These are phyloP conservation scores for Brettanomyces nanus DNA, from an alignment of 805 yeast genomes.

Conservation along the genomic window DNA sequence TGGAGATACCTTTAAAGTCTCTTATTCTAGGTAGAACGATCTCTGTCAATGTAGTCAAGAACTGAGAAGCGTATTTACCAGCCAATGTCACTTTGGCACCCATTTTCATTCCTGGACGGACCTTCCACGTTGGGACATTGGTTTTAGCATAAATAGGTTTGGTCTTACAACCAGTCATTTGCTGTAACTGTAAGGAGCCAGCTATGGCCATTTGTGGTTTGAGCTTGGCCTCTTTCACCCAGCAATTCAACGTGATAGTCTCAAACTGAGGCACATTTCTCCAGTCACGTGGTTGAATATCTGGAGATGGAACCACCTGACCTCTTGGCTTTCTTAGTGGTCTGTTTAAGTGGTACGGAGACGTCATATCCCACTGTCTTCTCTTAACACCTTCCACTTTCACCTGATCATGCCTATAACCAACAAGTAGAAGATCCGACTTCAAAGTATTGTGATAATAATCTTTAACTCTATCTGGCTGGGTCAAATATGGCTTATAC, in stretches of 20 bases:
- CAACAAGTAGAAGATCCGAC: slow-evolving; percentile 70
- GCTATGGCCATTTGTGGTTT: slow-evolving; percentile 67
- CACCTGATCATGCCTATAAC: slow-evolving; percentile 59
- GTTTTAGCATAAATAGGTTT: slow-evolving; percentile 62
- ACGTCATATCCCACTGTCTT: slow-evolving; percentile 78
- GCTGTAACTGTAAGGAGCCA: slow-evolving; percentile 76
- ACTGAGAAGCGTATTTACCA: slow-evolving; percentile 82
- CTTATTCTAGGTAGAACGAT: slow-evolving; percentile 88
- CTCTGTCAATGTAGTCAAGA: slow-evolving; percentile 79
- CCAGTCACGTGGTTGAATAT: slow-evolving; percentile 58
- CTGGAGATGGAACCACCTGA: slow-evolving; percentile 62
- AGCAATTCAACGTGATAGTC: slow-evolving; percentile 67
- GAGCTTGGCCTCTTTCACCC: slow-evolving; percentile 61
- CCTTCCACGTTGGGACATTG: slow-evolving; percentile 78
- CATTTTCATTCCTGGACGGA: slow-evolving; percentile 81
- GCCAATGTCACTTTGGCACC: slow-evolving; percentile 77
- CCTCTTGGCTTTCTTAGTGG: slow-evolving; percentile 71
- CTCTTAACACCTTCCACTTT: slow-evolving; percentile 56
- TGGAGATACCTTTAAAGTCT: slow-evolving; percentile 73
- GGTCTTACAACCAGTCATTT: slow-evolving; percentile 89
- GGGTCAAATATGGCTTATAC: slow-evolving; percentile 65
- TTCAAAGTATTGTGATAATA: slow-evolving; percentile 68
- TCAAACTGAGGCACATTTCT: slow-evolving; percentile 65
- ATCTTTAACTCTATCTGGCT: slow-evolving; percentile 71
- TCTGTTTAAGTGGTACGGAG: slow-evolving; percentile 87